Base-by-base conservation (phyloP, 345 rosid genomes). In the Lumnitzera littorea region DNA sequence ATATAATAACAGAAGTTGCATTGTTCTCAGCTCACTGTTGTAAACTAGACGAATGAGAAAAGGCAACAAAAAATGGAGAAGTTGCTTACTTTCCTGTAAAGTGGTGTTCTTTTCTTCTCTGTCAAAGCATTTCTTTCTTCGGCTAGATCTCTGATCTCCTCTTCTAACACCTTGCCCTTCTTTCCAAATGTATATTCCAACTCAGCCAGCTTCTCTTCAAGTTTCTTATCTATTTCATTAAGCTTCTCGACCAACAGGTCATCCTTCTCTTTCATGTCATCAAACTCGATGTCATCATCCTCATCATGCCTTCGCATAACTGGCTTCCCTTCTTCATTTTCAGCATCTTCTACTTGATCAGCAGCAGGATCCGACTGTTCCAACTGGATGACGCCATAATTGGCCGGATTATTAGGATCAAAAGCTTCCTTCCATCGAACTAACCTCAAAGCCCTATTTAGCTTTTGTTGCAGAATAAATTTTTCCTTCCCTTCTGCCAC, bases 91-190 rank as follows among this genome's bases (percentile, higher is more conserved):
- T 84, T 92, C 56, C 97, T 69, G 70, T 80, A 87, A 67, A 89
- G 80, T 43, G 97, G 98, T 69, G 55, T 81, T 69, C 85, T 78
- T 79, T 84, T 89, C 89, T 73, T 80, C 76, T 90, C 96, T 3
- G 91, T 92, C 85, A 92, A 76, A 70, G 79, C 72, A 79, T 92
- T 90, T 75, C 99, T 86, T 68, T 92, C 97, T 77, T 87, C 97
- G 8, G 98, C 95, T 6, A 89, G 84, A 74, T 84, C 87, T 71
- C 87, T 80, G 64, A 92, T 92, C 78, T 89, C 97, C 77, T 89
- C 97, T 79, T 92, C 96, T 20, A 92, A 82, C 68, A 71, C 75
- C 71, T 84, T 92, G 13, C 96, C 97, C 72, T 84, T 92, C 88
- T 79, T 89, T 52, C 97, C 98, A 62, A 92, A 92, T 0, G 96